Base-by-base conservation (phyloP, 2,329 filamentous ascomycete genomes). In the Calonectria crousiana region DNA sequence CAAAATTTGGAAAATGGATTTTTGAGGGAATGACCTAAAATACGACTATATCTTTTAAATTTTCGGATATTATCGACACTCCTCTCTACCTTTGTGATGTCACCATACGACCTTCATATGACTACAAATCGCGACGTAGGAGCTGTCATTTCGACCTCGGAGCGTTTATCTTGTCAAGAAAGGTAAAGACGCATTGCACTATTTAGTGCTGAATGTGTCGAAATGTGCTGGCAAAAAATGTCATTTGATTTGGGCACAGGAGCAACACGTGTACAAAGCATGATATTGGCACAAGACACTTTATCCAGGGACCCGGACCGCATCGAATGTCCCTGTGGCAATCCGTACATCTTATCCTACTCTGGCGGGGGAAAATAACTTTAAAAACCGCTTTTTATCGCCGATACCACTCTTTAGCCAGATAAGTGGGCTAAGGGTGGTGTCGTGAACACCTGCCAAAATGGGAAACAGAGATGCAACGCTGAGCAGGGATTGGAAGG, bases 211-310 rank as follows among this genome's bases (percentile, higher is more conserved):
- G n/a, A 4, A 41, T 3, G 8, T 8, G 36, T 41, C 6, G 6
- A 41, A 10, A 26, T 62, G 8, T 41, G 14, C 23, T 38, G 20
- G 36, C 16, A 62, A 16, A 28, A 20, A 62, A 0, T 5, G 23
- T 62, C 56, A 62, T 28, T 62, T 62, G 56, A 26, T 62, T 11
- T 2, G 20, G 23, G 34, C 56, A 62, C 56, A 62, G 30, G 56
- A 23, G 26, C 56, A 11, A 41, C 6, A 20, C 23, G 26, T 41
- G 34, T 20, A 13, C 9, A 6, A 26, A 18, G 56, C 34, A 18
- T 62, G 56, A 44, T 62, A 62, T 38, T 30, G 34, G 56, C 56
- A 62, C 56, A 62, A 62, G 56, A 62, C 56, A 28, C n/a, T 3
- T 41, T 41, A 11, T 10, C 56, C n/a, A 26, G 34, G 34, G n/a